Conservation (phyloP, 2,329 filamentous ascomycete species). For the Emergomyces africanus region DNA sequence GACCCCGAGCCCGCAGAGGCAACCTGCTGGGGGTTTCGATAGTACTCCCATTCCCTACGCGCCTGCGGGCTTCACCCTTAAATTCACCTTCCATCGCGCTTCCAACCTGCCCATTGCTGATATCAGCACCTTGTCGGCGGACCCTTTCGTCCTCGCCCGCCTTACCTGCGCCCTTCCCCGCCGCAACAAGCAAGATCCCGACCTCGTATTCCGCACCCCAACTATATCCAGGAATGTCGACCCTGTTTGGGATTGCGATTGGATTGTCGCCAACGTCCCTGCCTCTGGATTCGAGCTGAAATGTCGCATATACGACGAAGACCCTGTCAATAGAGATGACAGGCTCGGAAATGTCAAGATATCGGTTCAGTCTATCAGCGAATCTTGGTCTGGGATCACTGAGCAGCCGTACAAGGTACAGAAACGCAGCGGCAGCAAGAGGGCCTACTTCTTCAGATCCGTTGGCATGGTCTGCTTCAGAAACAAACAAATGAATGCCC, state of each 20-base stretch:
- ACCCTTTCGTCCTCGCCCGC: slow-evolving; percentile 72
- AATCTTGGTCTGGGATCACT: slow-evolving; percentile 56
- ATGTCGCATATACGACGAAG: slow-evolving; percentile 80
- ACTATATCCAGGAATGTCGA: slow-evolving; percentile 61
- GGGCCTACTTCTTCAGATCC: slow-evolving; percentile 65
- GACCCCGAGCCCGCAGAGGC: not conserved
- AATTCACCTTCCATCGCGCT: slow-evolving; percentile 72
- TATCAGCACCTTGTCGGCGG: slow-evolving; percentile 61
- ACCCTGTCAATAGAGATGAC: slow-evolving; percentile 75
- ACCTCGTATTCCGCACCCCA: slow-evolving; percentile 58
- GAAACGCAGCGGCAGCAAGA: slow-evolving; percentile 70
- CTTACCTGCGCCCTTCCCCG: slow-evolving; percentile 56
- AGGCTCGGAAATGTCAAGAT: slow-evolving; percentile 76
- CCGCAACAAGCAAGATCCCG: slow-evolving; percentile 76
- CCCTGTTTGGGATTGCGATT: slow-evolving; percentile 71
- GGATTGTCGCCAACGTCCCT: slow-evolving; percentile 81
- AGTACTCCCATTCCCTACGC: slow-evolving; percentile 61
- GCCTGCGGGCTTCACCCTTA: slow-evolving; percentile 69
- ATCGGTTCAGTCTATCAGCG: slow-evolving; percentile 44
- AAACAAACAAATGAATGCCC: slow-evolving; percentile 54
- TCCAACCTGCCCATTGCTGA: slow-evolving; percentile 73
- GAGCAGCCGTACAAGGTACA: slow-evolving; percentile 57
- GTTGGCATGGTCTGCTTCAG: slow-evolving; percentile 51
- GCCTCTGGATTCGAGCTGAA: slow-evolving; percentile 71
- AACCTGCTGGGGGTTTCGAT: slow-evolving; percentile 68